Percentiles rank a stretch among this genome's conserved stretches.
Conservation (phyloP, 2,329 filamentous ascomycete genomes). For the Calonectria crousiana region DNA sequence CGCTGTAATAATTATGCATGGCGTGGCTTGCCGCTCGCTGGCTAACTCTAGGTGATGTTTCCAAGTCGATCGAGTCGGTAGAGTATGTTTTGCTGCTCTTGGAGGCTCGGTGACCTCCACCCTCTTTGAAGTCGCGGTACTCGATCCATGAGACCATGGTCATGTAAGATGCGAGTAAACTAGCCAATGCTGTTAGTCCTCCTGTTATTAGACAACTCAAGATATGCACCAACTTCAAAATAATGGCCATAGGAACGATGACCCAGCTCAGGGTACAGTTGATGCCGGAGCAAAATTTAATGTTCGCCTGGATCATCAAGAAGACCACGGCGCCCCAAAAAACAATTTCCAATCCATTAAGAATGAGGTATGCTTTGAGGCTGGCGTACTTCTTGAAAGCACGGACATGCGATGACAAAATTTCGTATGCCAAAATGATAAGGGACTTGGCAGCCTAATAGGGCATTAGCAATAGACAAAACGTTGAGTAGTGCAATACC, state of each 20-base stretch:
- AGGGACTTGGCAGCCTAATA: conserved; percentile 52
- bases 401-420: conserved; percentile 51
- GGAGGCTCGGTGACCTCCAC: background rate
- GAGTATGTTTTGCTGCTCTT: background rate
- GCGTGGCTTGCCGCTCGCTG: background rate
- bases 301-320: conserved; percentile 27
- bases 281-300: conserved; percentile 17
- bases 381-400: conserved; percentile 51
- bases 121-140: conserved; percentile 1
- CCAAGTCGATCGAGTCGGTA: background rate
- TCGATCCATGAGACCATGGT: conserved; percentile 5
- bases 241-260: conserved; percentile 4
- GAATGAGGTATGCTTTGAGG: conserved; percentile 55
- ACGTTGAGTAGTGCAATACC: background rate
- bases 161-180: conserved; percentile 7
- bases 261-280: conserved; percentile 29
- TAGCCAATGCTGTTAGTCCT: background rate
- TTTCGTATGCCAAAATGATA: conserved; percentile 54
- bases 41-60: background rate
- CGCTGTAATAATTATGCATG: background rate
- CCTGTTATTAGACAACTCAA: background rate
- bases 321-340: conserved; percentile 50
- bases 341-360: conserved; percentile 56
- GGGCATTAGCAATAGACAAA: background rate
- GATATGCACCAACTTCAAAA: background rate